Conservation (phyloP, 139 green algal genomes). For the Picochlorum sp. region DNA sequence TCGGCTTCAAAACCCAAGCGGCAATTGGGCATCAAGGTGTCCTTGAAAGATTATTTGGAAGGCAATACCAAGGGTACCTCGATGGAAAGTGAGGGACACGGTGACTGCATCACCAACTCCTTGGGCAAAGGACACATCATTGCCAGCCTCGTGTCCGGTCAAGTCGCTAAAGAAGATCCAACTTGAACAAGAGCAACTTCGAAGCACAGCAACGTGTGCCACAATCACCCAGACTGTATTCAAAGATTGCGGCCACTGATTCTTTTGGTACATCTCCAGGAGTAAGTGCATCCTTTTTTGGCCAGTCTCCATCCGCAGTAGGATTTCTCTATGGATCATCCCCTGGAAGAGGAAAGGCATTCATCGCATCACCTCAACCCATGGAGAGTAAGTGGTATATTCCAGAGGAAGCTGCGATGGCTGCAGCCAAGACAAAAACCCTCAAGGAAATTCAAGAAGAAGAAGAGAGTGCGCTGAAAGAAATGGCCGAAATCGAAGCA, state of each 20-base stretch:
- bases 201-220: not conserved
- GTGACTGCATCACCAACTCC: no score
- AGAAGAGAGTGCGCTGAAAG: conserved; percentile 25
- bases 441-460: conserved; percentile 30
- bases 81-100: no score
- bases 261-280: not conserved
- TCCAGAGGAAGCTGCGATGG: conserved; percentile 13
- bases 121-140: no score
- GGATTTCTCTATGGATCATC: conserved; percentile 20
- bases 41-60: no score
- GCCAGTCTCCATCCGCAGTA: conserved; percentile 12
- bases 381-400: conserved; percentile 34
- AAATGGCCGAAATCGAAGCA: conserved; percentile 10
- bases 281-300: not conserved
- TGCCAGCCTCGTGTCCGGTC: no score
- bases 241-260: not conserved
- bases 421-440: not conserved
- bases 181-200: conserved; percentile 1
- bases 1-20: no score
- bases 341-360: conserved; percentile 12
- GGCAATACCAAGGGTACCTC: no score
- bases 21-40: no score
- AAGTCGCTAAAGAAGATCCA: not conserved
- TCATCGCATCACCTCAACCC: conserved; percentile 8
- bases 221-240: not conserved